Conservation (phyloP, 164 flowering plant genomes). For the Chimonanthus salicifolius region DNA sequence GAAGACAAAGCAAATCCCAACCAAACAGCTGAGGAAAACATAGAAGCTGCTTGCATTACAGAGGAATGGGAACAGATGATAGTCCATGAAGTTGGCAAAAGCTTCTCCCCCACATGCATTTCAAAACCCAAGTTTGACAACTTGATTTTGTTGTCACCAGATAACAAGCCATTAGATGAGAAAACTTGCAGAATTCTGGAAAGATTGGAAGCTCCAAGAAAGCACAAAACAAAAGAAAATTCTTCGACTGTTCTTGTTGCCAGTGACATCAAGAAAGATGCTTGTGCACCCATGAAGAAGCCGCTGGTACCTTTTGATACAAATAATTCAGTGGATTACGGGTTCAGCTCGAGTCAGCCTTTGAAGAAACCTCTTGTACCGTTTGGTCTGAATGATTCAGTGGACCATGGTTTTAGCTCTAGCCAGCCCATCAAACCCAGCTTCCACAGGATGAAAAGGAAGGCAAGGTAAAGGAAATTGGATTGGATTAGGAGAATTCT, state of each 20-base stretch:
- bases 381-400: slow-evolving; percentile 20
- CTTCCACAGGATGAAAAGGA: slow-evolving; percentile 64
- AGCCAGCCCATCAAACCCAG: slow-evolving; percentile 69
- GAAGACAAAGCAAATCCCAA: slow-evolving; percentile 7
- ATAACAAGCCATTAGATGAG: slow-evolving; percentile 39
- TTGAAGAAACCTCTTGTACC: slow-evolving; percentile 50
- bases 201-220: slow-evolving; percentile 70
- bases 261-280: slow-evolving; percentile 16
- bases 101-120: slow-evolving; percentile 29
- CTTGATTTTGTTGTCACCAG: slow-evolving; percentile 25
- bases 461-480: slow-evolving; percentile 19
- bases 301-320: slow-evolving; percentile 40
- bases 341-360: slow-evolving; percentile 13
- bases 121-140: slow-evolving; percentile 28
- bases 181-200: slow-evolving; percentile 83
- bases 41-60: slow-evolving; percentile 21
- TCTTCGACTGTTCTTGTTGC: slow-evolving; percentile 24
- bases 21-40: slow-evolving; percentile 14
- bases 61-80: slow-evolving; percentile 83
- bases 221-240: slow-evolving; percentile 33
- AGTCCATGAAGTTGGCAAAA: slow-evolving; percentile 39
- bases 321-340: slow-evolving; percentile 20
- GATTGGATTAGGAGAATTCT: neutral
- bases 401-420: slow-evolving; percentile 18
- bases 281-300: slow-evolving; percentile 32